A percentile compares a stretch with the other conserved stretches of the same genome.
phyloP scores from a whole-genome alignment of 2,329 filamentous ascomycete genomes.

The Fusarium agapanthi region DNA sequence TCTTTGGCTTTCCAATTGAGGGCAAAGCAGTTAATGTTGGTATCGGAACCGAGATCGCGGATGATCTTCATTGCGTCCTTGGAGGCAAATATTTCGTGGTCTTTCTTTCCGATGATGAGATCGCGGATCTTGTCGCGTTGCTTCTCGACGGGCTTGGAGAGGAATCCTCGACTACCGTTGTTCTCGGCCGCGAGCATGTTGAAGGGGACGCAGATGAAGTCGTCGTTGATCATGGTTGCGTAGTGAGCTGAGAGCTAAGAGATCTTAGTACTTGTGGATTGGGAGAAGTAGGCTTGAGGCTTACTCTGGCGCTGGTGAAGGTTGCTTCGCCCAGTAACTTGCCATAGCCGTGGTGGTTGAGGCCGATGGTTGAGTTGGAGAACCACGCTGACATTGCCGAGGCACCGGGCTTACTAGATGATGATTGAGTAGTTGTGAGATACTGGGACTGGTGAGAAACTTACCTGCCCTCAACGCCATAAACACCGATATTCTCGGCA shows the following conservation, averaged over 20 bases:
- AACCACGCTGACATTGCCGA: constrained; percentile 56
- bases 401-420: constrained; percentile 53
- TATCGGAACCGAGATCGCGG: constrained; percentile 53
- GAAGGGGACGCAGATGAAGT: constrained; percentile 53
- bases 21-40: constrained; percentile 57
- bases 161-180: constrained; percentile 18
- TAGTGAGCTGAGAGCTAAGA: constrained; percentile 51
- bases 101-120: constrained; percentile 50
- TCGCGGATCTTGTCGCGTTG: constrained; percentile 51
- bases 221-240: constrained; percentile 49
- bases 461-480: constrained; percentile 55
- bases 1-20: constrained; percentile 54
- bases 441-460: background rate
- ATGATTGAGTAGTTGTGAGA: accelerated
- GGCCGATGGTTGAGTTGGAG: constrained; percentile 54
- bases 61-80: constrained; percentile 51
- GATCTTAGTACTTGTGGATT: background rate
- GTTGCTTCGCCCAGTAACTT: constrained; percentile 53
- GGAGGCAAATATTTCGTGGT: constrained; percentile 47
- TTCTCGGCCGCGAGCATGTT: constrained; percentile 52
- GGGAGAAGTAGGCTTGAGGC: accelerated
- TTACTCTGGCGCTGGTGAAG: constrained; percentile 54
- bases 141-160: constrained; percentile 39
- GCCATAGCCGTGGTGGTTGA: constrained; percentile 53
- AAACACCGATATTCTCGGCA: constrained; percentile 52